Evolutionary conservation across 306 rosid species (phyloP).

Genomic region (Lagenaria siceraria): DNA sequence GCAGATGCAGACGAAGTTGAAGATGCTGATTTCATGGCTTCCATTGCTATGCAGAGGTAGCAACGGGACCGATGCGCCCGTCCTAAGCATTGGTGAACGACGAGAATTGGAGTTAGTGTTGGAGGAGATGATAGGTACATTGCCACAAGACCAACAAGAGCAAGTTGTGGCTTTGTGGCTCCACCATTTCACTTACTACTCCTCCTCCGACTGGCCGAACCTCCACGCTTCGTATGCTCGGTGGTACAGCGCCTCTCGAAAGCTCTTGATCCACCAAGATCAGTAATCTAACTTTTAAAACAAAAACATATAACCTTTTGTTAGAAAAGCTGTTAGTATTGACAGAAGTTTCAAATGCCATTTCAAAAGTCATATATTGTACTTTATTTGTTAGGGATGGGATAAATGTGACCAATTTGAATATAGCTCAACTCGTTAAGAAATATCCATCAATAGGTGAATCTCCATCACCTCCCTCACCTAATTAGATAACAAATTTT

Average conservation of each 20-base stretch:
- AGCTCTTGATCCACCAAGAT: constrained; percentile 25
- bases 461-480: too few species aligned
- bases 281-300: not conserved
- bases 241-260: constrained; percentile 56
- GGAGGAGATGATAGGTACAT: constrained; percentile 34
- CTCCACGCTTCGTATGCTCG: constrained; percentile 50
- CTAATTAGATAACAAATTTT: too few species aligned
- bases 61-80: constrained; percentile 49
- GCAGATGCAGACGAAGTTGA: constrained; percentile 24
- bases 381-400: too few species aligned
- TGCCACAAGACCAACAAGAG: constrained; percentile 43
- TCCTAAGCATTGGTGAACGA: constrained; percentile 36
- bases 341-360: not conserved
- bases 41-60: constrained; percentile 63
- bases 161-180: constrained; percentile 68
- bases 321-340: not conserved
- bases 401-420: too few species aligned
- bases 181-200: constrained; percentile 49
- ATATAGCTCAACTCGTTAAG: too few species aligned
- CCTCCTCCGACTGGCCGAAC: constrained; percentile 75
- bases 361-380: not conserved
- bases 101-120: constrained; percentile 41
- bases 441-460: too few species aligned
- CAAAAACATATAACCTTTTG: not conserved
- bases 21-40: constrained; percentile 60